phyloP scores from a whole-genome alignment of 805 yeast species.

The Saturnispora halmiae region DNA sequence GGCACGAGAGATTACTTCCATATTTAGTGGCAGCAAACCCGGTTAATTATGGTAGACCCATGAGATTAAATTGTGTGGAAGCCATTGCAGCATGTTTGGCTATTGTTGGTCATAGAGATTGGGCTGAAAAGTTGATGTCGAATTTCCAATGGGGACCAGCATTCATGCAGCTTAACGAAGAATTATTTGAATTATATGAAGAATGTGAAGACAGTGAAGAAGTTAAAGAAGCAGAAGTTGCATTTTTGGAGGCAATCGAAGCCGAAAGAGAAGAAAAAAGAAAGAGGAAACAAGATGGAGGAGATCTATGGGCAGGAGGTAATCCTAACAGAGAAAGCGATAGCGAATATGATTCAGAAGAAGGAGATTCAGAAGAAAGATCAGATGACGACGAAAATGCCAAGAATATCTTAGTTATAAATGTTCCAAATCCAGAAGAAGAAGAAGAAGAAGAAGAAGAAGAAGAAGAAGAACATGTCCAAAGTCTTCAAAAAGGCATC shows the following conservation, averaged over 20 bases:
- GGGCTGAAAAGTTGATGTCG: conserved; percentile 70
- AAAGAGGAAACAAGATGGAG: conserved; percentile 41
- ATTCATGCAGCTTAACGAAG: conserved; percentile 74
- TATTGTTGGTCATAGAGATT: conserved; percentile 80
- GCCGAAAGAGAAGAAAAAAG: conserved; percentile 50
- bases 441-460: conserved; percentile 12
- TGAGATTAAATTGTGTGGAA: conserved; percentile 94
- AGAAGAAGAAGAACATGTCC: background rate
- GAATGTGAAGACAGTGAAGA: conserved; percentile 75
- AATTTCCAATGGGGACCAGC: conserved; percentile 93
- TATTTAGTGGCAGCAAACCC: conserved; percentile 94
- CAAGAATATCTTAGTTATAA: conserved; percentile 11
- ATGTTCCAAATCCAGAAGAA: conserved; percentile 10
- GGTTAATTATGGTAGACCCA: conserved; percentile 92
- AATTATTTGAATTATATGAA: conserved; percentile 64
- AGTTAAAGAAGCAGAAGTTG: conserved; percentile 60
- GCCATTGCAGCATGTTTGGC: conserved; percentile 97
- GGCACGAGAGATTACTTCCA: conserved; percentile 77
- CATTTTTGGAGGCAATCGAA: conserved; percentile 63
- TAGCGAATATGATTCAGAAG: conserved; percentile 19
- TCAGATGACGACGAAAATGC: conserved; percentile 13
- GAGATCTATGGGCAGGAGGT: conserved; percentile 72
- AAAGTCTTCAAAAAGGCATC: background rate
- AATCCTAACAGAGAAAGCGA: conserved; percentile 49
- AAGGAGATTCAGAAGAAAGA: conserved; percentile 16